Conservation (phyloP, 2,329 filamentous ascomycete genomes). For the Aspergillus felis region DNA sequence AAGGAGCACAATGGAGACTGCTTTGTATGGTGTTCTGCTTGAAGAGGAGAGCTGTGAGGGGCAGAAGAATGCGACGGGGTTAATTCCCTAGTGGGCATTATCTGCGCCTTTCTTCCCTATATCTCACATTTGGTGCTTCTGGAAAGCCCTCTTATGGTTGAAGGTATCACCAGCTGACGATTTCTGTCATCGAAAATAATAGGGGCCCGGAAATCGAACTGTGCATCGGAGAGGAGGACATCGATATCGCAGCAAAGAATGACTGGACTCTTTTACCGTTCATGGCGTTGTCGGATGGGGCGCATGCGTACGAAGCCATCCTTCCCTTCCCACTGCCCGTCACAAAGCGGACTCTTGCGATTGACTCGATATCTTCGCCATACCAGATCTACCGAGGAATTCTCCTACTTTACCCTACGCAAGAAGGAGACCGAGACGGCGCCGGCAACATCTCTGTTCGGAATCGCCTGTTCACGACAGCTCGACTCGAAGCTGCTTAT, state of each 20-base stretch:
- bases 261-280: constrained; percentile 92
- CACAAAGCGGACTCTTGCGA: constrained; percentile 4
- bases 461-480: constrained; percentile 91
- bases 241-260: constrained; percentile 75
- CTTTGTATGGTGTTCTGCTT: not conserved
- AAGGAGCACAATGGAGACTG: not conserved
- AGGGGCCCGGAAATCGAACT: constrained; percentile 88
- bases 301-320: constrained; percentile 67
- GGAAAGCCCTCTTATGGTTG: not conserved
- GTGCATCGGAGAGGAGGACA: constrained; percentile 78
- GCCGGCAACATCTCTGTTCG: constrained; percentile 80
- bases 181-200: not conserved
- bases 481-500: constrained; percentile 75
- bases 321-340: constrained; percentile 1
- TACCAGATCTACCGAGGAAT: constrained; percentile 79
- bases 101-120: not conserved
- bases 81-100: not conserved
- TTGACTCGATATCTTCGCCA: constrained; percentile 6
- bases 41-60: not conserved
- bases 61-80: not conserved
- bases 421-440: constrained; percentile 43
- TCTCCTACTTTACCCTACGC: constrained; percentile 94
- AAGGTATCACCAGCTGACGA: constrained; percentile 3
- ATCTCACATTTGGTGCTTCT: not conserved
- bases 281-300: constrained; percentile 94